A percentile compares a stretch with the other conserved stretches of the same genome.
These are phyloP conservation scores for Pestalotiopsis sp. DNA, from an alignment of 2,329 filamentous ascomycete genomes.

Conservation along the genomic window DNA sequence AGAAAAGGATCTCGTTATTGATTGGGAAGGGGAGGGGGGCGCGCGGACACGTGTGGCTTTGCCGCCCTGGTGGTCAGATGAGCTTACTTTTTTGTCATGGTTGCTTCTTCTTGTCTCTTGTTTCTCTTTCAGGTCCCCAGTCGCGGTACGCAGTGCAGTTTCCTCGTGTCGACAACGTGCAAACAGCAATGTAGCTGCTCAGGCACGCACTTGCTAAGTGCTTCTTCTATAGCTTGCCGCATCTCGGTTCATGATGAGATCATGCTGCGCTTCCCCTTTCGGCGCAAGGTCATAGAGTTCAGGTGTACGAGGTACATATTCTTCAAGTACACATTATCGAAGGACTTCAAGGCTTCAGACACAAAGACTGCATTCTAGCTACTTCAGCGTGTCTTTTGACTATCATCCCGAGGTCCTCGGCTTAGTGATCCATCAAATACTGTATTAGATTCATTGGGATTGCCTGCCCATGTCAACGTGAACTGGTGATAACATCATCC, in stretches of 20 bases:
- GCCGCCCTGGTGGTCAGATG: not conserved
- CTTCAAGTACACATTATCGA: too few species aligned
- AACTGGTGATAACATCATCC: not conserved
- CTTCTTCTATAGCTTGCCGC: not conserved
- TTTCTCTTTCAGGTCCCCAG: not conserved
- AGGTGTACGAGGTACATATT: too few species aligned
- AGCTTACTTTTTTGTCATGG: not conserved
- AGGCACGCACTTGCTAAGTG: not conserved
- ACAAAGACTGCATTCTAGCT: too few species aligned
- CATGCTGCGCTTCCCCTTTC: not conserved
- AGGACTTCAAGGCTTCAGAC: too few species aligned
- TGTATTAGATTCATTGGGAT: not conserved
- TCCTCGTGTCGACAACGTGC: not conserved
- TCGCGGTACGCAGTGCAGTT: not conserved
- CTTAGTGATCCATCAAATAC: not conserved
- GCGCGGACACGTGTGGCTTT: not conserved
- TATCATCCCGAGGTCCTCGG: not conserved
- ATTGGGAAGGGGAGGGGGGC: not conserved
- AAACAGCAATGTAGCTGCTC: not conserved
- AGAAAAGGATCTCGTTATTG: conserved; percentile 3
- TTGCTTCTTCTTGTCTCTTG: not conserved
- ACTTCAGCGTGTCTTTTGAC: too few species aligned
- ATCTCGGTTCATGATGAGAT: not conserved
- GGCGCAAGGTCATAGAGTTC: not conserved
- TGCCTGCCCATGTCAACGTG: not conserved